These are phyloP conservation scores for Cordyceps tenuipes DNA, from an alignment of 2,329 filamentous ascomycete species.

Conservation along the genomic window DNA sequence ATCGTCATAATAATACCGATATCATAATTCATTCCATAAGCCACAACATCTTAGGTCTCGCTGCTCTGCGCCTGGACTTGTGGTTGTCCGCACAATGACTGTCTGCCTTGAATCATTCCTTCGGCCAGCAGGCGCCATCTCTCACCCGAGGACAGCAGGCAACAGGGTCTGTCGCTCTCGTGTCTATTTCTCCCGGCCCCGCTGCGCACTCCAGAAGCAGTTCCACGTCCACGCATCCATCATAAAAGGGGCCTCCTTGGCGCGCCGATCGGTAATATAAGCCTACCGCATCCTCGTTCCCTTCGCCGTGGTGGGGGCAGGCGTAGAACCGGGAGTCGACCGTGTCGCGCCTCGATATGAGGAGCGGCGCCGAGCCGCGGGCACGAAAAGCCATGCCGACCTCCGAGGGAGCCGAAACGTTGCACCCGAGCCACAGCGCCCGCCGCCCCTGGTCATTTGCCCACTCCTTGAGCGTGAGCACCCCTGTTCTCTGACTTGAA, in stretches of 20 bases:
- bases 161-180: background rate
- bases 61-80: too few species aligned
- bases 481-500: background rate
- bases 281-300: background rate
- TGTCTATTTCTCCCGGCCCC: background rate
- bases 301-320: background rate
- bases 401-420: background rate
- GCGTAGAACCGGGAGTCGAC: conserved; percentile 3
- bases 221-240: background rate
- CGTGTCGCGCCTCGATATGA: background rate
- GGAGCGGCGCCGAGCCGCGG: background rate
- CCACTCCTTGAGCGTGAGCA: background rate
- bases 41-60: too few species aligned
- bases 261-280: background rate
- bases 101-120: background rate
- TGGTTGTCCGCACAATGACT: background rate
- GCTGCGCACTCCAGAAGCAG: background rate
- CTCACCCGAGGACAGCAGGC: background rate
- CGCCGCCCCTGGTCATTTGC: background rate
- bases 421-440: background rate
- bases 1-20: too few species aligned
- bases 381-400: background rate
- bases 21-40: too few species aligned
- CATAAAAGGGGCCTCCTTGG: background rate
- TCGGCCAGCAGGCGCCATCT: background rate